Percentiles rank a stretch among this genome's conserved stretches.
Evolutionary conservation across 2,329 filamentous ascomycete genomes (phyloP).

Genomic region (Ascosphaera apis): DNA sequence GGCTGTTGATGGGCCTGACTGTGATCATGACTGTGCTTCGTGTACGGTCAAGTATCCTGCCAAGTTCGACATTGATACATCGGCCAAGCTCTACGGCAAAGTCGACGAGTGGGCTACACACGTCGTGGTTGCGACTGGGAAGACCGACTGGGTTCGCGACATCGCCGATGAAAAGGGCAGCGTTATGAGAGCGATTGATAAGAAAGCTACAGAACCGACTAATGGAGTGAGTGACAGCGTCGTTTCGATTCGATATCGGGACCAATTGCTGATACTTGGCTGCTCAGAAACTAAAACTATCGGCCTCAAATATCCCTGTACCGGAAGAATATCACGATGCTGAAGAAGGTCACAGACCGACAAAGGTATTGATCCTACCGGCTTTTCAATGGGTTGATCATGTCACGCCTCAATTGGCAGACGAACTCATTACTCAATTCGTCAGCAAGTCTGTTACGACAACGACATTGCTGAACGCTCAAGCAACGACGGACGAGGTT

Average conservation of each 20-base stretch:
- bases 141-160: slow-evolving; percentile 81
- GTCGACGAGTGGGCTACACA: slow-evolving; percentile 79
- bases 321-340: slow-evolving; percentile 38
- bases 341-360: slow-evolving; percentile 38
- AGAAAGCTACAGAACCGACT: slow-evolving; percentile 17
- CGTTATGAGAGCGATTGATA: slow-evolving; percentile 53
- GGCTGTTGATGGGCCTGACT: slow-evolving; percentile 68
- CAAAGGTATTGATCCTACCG: slow-evolving; percentile 62
- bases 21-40: slow-evolving; percentile 60
- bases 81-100: slow-evolving; percentile 60
- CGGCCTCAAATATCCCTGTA: slow-evolving; percentile 73
- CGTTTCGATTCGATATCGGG: not conserved
- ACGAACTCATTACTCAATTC: slow-evolving; percentile 45
- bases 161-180: slow-evolving; percentile 71
- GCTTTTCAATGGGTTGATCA: slow-evolving; percentile 66
- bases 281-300: slow-evolving; percentile 75
- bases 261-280: no score
- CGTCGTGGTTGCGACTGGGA: slow-evolving; percentile 79
- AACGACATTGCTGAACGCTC: slow-evolving; percentile 31
- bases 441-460: slow-evolving; percentile 58
- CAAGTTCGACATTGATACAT: slow-evolving; percentile 47
- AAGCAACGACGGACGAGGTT: not conserved
- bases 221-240: slow-evolving; percentile 17
- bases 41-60: slow-evolving; percentile 64
- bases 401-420: slow-evolving; percentile 52